Base-by-base conservation (phyloP, 1,139 yeast genomes). In the Hemisphaericaspora xylofermentans region DNA sequence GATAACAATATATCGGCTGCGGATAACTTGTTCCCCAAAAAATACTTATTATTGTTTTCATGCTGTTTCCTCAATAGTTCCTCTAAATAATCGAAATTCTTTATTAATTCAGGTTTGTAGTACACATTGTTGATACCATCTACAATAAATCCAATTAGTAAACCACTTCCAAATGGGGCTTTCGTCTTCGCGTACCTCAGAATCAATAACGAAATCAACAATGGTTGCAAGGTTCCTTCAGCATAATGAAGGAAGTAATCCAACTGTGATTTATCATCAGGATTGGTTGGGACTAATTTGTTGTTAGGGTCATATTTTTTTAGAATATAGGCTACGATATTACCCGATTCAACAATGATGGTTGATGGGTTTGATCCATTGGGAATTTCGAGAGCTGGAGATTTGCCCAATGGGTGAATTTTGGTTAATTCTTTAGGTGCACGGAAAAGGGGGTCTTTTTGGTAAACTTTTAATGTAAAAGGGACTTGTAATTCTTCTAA, bases 381-480 rank as follows among this genome's bases (percentile, higher is more conserved):
- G 9, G 28, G 28, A 3, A 79, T 63, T 42, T 75, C 78, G 35
- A 79, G 56, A 4, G 80, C 56, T 0, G 87, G 86, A 1, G 78
- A 63, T 51, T 77, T 78, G 1, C 84, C 85, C 24, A 74, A 55
- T 5, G 83, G 82, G 49, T 80, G 84, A 9, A 78, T 68, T 33
- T 72, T 66, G 44, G 67, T 69, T 33, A 80, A 59, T 28, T 71
- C 80, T 30, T 59, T 53, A 3, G 75, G 74, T 2, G 70, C 73
- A 41, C 77, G 57, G 66, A 67, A 66, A 43, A 73, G 68, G 14
- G 17, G n/a, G 17, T 14, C 30, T 35, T 86, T 68, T 43, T 73
- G 61, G 56, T 75, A 79, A 2, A 73, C 57, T 40, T 72, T 68
- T 13, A 79, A 66, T 31, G 76, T 77, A 51, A 78, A 82, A 40